Percentiles rank a stretch among this genome's conserved stretches.
Conservation (phyloP, 345 rosid genomes). For the Citrus reticulata region DNA sequence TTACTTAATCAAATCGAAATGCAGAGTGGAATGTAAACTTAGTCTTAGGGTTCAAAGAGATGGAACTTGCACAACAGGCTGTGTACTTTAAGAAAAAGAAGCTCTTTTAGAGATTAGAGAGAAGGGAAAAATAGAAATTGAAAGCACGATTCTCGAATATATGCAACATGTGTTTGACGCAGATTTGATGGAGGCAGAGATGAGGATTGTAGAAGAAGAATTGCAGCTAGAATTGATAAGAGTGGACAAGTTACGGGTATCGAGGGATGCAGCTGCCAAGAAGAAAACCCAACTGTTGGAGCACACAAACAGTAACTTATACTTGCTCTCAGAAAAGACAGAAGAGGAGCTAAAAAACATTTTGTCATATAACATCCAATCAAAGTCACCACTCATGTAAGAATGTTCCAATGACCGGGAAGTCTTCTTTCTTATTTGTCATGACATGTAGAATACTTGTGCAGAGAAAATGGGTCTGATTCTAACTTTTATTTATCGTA, state of each 20-base stretch:
- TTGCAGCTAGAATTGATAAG: constrained; percentile 21
- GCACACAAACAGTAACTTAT: background rate
- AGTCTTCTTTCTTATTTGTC: no score
- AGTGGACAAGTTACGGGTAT: constrained; percentile 35
- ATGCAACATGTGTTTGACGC: constrained; percentile 55
- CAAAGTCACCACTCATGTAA: no score
- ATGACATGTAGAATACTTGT: no score
- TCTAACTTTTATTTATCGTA: no score
- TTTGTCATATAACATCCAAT: background rate
- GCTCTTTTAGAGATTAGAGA: constrained; percentile 43
- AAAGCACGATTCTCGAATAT: constrained; percentile 39
- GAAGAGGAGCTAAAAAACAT: constrained; percentile 38
- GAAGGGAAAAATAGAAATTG: constrained; percentile 43
- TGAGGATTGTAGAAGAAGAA: constrained; percentile 41
- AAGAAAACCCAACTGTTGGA: constrained; percentile 33
- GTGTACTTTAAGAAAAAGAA: constrained; percentile 55
- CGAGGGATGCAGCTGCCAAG: constrained; percentile 24
- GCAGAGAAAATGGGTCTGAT: no score
- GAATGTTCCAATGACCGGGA: no score
- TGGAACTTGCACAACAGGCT: constrained; percentile 26
- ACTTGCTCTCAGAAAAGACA: constrained; percentile 32
- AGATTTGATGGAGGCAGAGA: constrained; percentile 53
- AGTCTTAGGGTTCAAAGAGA: constrained; percentile 48
- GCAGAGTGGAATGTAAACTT: no score
- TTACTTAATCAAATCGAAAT: no score